Evolutionary conservation across 2,329 filamentous ascomycete genomes (phyloP).

Genomic region (Exophiala spinifera): DNA sequence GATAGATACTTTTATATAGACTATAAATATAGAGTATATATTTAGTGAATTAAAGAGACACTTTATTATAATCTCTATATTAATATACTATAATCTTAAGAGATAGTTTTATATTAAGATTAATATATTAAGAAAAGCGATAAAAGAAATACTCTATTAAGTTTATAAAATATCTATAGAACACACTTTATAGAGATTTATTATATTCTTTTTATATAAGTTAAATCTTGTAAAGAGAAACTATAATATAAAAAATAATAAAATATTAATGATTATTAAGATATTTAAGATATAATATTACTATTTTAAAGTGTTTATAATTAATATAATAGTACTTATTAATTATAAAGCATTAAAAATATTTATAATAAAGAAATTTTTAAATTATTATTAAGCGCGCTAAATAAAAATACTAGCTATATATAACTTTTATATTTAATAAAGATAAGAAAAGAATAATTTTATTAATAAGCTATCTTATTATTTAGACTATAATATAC

Average conservation of each 20-base stretch:
- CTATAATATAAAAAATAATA: constrained; percentile 9
- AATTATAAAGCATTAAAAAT: constrained; percentile 33
- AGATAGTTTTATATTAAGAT: constrained; percentile 26
- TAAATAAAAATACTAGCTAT: background rate
- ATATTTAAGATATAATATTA: constrained; percentile 30
- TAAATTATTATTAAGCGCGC: constrained; percentile 18
- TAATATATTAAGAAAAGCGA: constrained; percentile 22
- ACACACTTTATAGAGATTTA: constrained; percentile 7
- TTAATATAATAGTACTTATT: constrained; percentile 4
- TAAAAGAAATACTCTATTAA: constrained; percentile 24
- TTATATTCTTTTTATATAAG: constrained; percentile 13
- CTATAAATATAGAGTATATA: constrained; percentile 3
- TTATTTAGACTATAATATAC: background rate
- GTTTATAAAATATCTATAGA: constrained; percentile 11
- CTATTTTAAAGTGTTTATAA: constrained; percentile 25
- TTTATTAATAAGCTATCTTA: background rate
- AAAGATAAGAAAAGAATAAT: background rate
- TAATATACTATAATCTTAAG: constrained; percentile 20
- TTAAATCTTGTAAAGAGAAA: constrained; percentile 6
- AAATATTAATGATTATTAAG: constrained; percentile 25
- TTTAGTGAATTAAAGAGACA: constrained; percentile 29
- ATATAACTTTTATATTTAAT: constrained; percentile 3
- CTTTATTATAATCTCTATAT: constrained; percentile 18
- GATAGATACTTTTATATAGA: constrained; percentile 11
- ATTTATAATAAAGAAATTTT: constrained; percentile 30